phyloP scores from a whole-genome alignment of 805 yeast species.

The Wickerhamomyces chaumierensis region DNA sequence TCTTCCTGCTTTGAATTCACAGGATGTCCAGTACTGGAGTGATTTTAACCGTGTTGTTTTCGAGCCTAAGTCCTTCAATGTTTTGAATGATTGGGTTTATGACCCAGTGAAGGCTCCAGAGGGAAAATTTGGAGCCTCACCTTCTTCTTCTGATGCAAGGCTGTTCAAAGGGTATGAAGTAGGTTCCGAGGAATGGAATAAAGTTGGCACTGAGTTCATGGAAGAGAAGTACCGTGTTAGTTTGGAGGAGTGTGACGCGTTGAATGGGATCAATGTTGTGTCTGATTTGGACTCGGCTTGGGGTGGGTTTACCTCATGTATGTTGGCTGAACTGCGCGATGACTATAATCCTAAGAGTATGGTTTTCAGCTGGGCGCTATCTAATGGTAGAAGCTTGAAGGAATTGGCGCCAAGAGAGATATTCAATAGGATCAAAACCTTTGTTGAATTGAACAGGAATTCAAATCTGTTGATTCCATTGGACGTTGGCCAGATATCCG shows the following conservation, averaged over 20 bases:
- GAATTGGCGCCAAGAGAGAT: constrained; percentile 9
- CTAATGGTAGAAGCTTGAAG: constrained; percentile 14
- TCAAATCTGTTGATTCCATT: constrained; percentile 52
- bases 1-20: constrained; percentile 23
- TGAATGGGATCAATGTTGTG: constrained; percentile 60
- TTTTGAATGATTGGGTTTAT: constrained; percentile 49
- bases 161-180: constrained; percentile 35
- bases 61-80: constrained; percentile 46
- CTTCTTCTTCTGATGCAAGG: too few species aligned
- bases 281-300: constrained; percentile 72
- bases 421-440: constrained; percentile 33
- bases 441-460: constrained; percentile 32
- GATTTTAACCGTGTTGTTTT: constrained; percentile 63
- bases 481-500: too few species aligned
- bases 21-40: constrained; percentile 60
- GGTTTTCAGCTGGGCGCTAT: constrained; percentile 36
- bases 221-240: constrained; percentile 49
- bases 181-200: constrained; percentile 53
- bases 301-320: constrained; percentile 60
- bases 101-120: constrained; percentile 23
- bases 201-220: constrained; percentile 34
- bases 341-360: constrained; percentile 48
- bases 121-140: constrained; percentile 18
- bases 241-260: constrained; percentile 65
- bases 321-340: constrained; percentile 50